Conservation (phyloP, 805 yeast species). For the Kockiozyma suomiensis region DNA sequence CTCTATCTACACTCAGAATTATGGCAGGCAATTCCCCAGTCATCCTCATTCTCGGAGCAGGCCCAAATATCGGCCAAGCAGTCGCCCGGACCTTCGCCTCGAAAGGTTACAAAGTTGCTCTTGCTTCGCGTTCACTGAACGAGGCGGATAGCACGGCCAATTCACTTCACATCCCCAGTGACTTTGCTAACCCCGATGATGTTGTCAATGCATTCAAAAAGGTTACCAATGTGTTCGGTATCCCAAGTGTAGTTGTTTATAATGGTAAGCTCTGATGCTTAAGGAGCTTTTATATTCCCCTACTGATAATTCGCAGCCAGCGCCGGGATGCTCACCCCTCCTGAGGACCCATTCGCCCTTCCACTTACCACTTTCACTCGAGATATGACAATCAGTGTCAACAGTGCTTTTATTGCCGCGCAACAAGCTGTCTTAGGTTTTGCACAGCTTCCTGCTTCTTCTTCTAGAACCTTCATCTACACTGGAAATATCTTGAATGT, state of each 20-base stretch:
- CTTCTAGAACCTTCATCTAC: constrained; percentile 6
- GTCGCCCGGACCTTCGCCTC: constrained; percentile 9
- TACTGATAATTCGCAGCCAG: neutral
- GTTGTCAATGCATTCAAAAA: constrained; percentile 3
- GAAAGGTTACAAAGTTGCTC: constrained; percentile 13
- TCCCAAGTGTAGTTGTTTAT: constrained; percentile 14
- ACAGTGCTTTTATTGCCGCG: constrained; percentile 6
- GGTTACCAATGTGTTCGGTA: neutral
- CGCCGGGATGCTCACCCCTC: neutral
- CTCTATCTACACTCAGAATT: neutral
- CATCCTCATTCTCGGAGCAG: constrained; percentile 10
- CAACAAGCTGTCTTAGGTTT: constrained; percentile 5
- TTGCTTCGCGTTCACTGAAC: neutral
- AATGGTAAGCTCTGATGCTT: constrained; percentile 1
- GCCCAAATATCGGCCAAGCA: constrained; percentile 6
- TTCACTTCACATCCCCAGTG: constrained; percentile 1
- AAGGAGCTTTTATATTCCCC: neutral
- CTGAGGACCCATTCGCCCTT: neutral
- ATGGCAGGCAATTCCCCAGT: constrained; percentile 8
- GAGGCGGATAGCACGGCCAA: constrained; percentile 7
- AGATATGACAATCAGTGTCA: neutral
- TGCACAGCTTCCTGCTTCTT: constrained; percentile 3
- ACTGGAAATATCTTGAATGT: constrained; percentile 11
- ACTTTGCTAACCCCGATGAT: constrained; percentile 5
- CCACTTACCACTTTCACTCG: neutral